Evolutionary conservation across 2,329 filamentous ascomycete species (phyloP).

Genomic region (Biscogniauxia sp.): DNA sequence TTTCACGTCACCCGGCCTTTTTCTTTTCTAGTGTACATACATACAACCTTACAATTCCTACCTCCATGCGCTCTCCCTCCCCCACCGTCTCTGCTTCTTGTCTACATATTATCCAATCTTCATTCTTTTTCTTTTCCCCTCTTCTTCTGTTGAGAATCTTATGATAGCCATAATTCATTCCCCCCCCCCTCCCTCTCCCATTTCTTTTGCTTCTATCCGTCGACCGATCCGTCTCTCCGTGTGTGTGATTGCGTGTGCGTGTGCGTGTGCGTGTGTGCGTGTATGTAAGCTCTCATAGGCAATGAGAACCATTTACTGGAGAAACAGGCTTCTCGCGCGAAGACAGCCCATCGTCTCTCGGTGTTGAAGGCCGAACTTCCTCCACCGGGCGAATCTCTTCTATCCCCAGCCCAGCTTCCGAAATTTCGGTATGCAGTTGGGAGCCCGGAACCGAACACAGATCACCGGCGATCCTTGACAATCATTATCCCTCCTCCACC

Average conservation of each 20-base stretch:
- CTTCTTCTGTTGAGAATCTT: neutral
- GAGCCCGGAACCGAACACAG: neutral
- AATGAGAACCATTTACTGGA: neutral
- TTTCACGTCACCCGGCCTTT: neutral
- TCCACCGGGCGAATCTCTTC: neutral
- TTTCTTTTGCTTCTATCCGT: no score
- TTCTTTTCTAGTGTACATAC: neutral
- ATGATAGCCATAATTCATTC: neutral
- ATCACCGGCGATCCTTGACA: neutral
- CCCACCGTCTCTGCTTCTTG: neutral
- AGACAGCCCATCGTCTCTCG: neutral
- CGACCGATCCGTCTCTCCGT: no score
- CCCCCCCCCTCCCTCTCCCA: no score
- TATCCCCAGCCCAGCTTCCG: neutral
- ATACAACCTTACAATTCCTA: no score
- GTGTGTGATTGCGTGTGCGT: neutral
- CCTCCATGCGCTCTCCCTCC: neutral
- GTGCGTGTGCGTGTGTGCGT: neutral
- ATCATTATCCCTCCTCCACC: neutral
- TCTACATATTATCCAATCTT: neutral
- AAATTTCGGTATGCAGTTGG: neutral
- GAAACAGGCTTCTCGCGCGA: neutral
- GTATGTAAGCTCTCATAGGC: neutral
- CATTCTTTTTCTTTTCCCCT: neutral
- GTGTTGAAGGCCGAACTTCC: neutral